Evolutionary conservation across 2,329 filamentous ascomycete species (phyloP), one percentile per base, ranked within the genome.

Genomic region (Tolypocladium album): DNA sequence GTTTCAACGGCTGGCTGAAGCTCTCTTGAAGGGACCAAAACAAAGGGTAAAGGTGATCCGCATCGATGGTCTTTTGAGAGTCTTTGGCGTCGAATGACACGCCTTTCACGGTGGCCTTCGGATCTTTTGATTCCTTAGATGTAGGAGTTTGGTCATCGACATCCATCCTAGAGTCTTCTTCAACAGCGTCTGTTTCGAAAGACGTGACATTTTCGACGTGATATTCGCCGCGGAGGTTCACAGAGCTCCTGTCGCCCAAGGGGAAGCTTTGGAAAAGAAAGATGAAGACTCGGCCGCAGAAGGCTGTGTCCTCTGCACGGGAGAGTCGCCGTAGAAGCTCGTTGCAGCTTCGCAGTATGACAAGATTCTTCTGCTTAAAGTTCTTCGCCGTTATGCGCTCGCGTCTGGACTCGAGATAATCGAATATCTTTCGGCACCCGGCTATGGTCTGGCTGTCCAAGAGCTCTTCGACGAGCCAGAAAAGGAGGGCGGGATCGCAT

Each of bases 201-300:
- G 84, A 86, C 1, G 95, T 99, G 59, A 92, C 84, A 78, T 99
- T 99, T 68, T 97, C 94, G 34, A 89, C 85, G 69, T 99, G 94
- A 66, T 94, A 99, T 75, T 97, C 93, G 66, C 94, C 94, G 58
- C 94, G 85, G 45, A 97, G 80, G 69, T 99, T 99, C 57, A 99
- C 94, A 0, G 94, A 97, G 71, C 94, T 97, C 71, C 93, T 94
- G 74, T 99, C 95, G 39, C 93, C 93, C 0, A 99, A 80, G 1
- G 94, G 94, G 69, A 99, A 97, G 72, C 92, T 96, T 72, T 99
- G 94, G 74, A 97, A 99, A 70, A 99, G 85, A 74, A 97, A 99
- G 64, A 99, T 97, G 74, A 97, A 97, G 34, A 99, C 94, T 45
- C 94, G 85, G 20, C 94, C 94, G 69, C 94, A 99, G 71, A 99